Base-by-base conservation (phyloP, 2,329 filamentous ascomycete species). In the Ceratocystis alfenasii region DNA sequence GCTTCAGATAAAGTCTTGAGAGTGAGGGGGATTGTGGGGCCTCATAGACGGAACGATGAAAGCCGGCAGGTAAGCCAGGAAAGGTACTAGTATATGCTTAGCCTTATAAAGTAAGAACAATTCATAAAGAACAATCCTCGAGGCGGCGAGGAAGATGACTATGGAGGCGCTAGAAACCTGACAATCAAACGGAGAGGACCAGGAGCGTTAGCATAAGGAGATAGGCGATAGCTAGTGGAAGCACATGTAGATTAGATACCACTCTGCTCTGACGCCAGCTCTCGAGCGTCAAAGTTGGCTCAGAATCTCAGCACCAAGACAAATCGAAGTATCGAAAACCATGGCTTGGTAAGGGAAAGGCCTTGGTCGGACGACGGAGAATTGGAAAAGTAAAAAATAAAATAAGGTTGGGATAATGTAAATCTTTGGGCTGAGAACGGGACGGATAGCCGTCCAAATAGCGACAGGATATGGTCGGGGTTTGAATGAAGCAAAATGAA, bases 361-460 rank as follows among this genome's bases (percentile, higher is more conserved):
- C 36, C 36, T 12, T 41, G 3, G 33, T 36, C 10, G 10, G 10
- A 41, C 36, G 12, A 41, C 12, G 10, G 36, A 36, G 2, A 30
- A 30, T 59, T 59, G 50, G 15, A 10, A 8, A 7, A 17, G 1
- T 8, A 7, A 57, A 22, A 20, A 59, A 57, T 7, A 25, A 25
- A 25, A 25, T 57, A 59, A 59, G 17, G 55, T 59, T 59, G 28
- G 55, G 25, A 59, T 59, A 10, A 53, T 53, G 55, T n/a, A 33
- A 59, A 59, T 59, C 28, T 59, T 8, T 59, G 33, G 28, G 30
- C 3, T 25, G 25, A 59, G 15, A 41, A 59, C 28, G 55, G 55
- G 55, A 36, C 55, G 55, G 36, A 36, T 53, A 33, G 28, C 55
- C 55, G 55, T 28, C 55, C 12, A 20, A 6, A 59, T 33, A 36